Evolutionary conservation across 73 alveolate genomes (phyloP).

Genomic region (Tetrahymena thermophila): DNA sequence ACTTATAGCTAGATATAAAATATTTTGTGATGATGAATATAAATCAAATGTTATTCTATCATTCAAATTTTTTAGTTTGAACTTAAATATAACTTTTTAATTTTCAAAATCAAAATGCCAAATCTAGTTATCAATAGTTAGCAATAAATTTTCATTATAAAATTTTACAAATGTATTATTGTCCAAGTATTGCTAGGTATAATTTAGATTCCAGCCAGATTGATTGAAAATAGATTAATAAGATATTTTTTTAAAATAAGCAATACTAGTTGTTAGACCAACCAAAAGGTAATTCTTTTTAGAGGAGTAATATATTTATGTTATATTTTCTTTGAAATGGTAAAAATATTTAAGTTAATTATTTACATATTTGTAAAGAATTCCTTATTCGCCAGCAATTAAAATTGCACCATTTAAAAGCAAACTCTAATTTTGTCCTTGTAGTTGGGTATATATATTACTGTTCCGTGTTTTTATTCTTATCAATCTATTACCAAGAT

Average conservation of each 20-base stretch:
- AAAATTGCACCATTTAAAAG: not conserved
- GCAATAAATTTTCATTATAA: not conserved
- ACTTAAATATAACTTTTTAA: not conserved
- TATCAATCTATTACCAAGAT: not conserved
- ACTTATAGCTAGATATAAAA: not conserved
- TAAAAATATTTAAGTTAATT: not conserved
- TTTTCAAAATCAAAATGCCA: not conserved
- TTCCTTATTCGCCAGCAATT: not conserved
- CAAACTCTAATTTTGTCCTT: not conserved
- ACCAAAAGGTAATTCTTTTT: not conserved
- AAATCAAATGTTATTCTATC: not conserved
- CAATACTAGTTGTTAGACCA: not conserved
- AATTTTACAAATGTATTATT: not conserved
- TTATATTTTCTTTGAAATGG: not conserved
- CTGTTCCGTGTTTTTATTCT: not conserved
- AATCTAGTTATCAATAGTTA: not conserved
- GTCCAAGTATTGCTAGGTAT: not conserved
- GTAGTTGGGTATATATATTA: not conserved
- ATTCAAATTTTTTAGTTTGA: not conserved
- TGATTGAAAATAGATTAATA: not conserved
- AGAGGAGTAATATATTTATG: not conserved
- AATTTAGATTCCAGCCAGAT: not conserved
- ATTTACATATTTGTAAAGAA: not conserved
- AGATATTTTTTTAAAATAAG: not conserved
- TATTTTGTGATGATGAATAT: not conserved